Evolutionary conservation across 2,329 filamentous ascomycete species (phyloP), one percentile per base, ranked within the genome.

Genomic region (Pseudopithomyces maydicus): DNA sequence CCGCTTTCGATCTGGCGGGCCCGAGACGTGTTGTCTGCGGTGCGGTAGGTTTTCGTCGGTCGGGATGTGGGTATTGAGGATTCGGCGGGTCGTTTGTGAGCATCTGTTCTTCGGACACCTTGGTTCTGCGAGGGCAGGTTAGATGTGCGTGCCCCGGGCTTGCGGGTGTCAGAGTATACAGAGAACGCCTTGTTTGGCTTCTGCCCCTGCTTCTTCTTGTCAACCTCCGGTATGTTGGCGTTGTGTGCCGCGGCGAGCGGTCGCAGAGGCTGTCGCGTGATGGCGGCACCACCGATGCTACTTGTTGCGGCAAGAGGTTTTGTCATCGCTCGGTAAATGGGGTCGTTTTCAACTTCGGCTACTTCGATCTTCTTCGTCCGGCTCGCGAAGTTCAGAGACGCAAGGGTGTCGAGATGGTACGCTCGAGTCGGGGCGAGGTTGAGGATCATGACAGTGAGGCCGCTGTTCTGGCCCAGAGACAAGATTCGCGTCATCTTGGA

Each of bases 401-500:
- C 96, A 6, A 97, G 82, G 0, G 94, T 97, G 73, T 98, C 94
- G 38, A 97, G 84, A 70, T 98, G 94, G 72, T 96, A 98, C 66
- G 91, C 92, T 60, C 91, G 87, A n/a, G 96, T 84, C 0, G 95
- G 93, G 0, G 94, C 91, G 2, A 98, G 84, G 70, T 98, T 98
- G 36, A 98, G 82, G 56, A 98, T 95, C 95, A 98, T 98, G 71
- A 98, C 85, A 0, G 93, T 97, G 64, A 97, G 87, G 49, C 95
- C 94, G 63, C 96, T 92, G 78, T 98, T 97, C 78, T 97, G 94
- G 2, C 94, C 94, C 8, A 98, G 79, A 0, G 90, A 94, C 23
- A 98, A 78, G 54, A 98, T 97, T 45, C 94, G 86, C 0, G 95
- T 98, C 94, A 98, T 97, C 81, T 98, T 97, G 52, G 90, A 95